Evolutionary conservation across 345 rosid genomes (phyloP), one percentile per base, ranked within the genome.

Genomic region (Camelina hispida): DNA sequence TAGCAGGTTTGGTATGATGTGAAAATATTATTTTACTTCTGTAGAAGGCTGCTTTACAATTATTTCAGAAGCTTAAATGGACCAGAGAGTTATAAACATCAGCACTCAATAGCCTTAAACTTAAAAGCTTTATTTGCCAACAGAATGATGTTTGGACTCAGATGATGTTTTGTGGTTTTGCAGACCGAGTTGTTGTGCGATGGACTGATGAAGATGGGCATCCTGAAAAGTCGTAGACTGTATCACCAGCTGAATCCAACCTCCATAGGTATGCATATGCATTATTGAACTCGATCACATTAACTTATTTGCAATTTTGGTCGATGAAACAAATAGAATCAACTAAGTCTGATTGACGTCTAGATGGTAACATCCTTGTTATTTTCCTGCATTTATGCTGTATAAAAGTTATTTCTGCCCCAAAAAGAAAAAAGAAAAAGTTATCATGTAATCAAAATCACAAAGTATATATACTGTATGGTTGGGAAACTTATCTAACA

Each of bases 171-270:
- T 81, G 50, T 80, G 64, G 57, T 69, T 76, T 65, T 61, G 66
- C 80, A 94, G 99, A 88, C 88, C 20, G 83, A 86, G 34, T 65
- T 89, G 92, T 78, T 95, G 62, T 76, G 71, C 42, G 81, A 83
- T 80, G 97, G 99, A 75, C 81, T 95, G 47, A 82, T 75, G 82
- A 93, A 92, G 80, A 87, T 92, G 72, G 99, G 97, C 52, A 81
- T 95, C 79, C 62, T 92, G 74, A 84, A 83, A 81, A 79, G 68
- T 48, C 72, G 79, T 68, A 68, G 80, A 69, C 81, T 80, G 30
- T 95, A 86, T 81, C 77, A 84, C 77, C 86, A 82, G 76, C 67
- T 94, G 78, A 95, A 95, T 71, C 99, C 99, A 10, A 95, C 99
- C 76, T 86, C 97, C 67, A 95, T 95, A 82, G 99, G 97, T 92